Percentiles rank a stretch among this genome's conserved stretches.
Conservation (phyloP, 2,329 filamentous ascomycete species). For the Colletotrichum sp. region DNA sequence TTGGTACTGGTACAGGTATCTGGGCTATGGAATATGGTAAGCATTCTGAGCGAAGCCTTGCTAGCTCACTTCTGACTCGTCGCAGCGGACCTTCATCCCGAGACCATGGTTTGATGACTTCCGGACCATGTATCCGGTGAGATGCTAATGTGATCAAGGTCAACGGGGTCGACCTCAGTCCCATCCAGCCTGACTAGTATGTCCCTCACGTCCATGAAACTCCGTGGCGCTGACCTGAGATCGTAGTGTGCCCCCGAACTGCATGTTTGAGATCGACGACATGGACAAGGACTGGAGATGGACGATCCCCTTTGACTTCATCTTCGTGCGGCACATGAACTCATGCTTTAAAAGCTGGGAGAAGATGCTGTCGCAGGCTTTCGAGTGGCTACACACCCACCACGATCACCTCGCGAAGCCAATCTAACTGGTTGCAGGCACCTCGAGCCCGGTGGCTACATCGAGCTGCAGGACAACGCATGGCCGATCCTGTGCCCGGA, state of each 20-base stretch:
- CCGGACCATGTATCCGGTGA: not conserved
- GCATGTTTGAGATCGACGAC: slow-evolving; percentile 45
- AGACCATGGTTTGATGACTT: slow-evolving; percentile 27
- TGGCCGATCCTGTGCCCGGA: slow-evolving; percentile 34
- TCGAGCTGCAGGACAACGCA: slow-evolving; percentile 34
- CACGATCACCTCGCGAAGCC: not conserved
- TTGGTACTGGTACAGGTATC: slow-evolving; percentile 27
- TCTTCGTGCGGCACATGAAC: slow-evolving; percentile 35
- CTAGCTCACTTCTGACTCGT: not conserved
- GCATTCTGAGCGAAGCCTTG: not conserved
- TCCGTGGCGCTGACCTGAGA: slow-evolving; percentile 26
- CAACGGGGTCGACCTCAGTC: slow-evolving; percentile 34
- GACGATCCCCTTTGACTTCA: slow-evolving; percentile 34
- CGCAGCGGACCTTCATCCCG: slow-evolving; percentile 31
- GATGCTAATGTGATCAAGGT: slow-evolving; percentile 16
- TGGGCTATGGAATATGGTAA: slow-evolving; percentile 30
- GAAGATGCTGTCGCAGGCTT: slow-evolving; percentile 25
- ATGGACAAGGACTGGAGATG: slow-evolving; percentile 36
- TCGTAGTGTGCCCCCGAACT: slow-evolving; percentile 44
- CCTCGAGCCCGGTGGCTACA: slow-evolving; percentile 36
- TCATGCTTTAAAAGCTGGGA: slow-evolving; percentile 30
- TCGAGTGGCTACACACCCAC: slow-evolving; percentile 5
- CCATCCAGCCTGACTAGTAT: slow-evolving; percentile 36
- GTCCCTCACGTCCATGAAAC: slow-evolving; percentile 23
- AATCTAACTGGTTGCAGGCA: not conserved